Conservation (phyloP, 2,329 filamentous ascomycete species). For the Cercospora sp. region DNA sequence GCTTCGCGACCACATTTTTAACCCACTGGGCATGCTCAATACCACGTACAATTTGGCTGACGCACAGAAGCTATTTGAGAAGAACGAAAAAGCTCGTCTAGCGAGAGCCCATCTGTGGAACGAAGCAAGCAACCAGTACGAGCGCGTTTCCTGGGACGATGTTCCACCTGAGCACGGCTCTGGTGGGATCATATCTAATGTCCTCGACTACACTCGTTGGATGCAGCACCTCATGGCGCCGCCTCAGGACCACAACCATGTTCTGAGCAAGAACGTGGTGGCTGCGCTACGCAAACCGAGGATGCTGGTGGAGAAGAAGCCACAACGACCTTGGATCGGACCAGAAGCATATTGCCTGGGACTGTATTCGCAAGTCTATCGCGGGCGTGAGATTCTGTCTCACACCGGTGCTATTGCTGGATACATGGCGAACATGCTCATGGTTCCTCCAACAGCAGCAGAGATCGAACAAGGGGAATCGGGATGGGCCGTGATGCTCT, state of each 20-base stretch:
- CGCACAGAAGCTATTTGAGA: conserved; percentile 29
- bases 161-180: conserved; percentile 28
- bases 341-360: conserved; percentile 46
- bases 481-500: conserved; percentile 45
- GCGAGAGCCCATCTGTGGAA: conserved; percentile 31
- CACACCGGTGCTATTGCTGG: conserved; percentile 50
- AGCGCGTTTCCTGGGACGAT: conserved; percentile 15
- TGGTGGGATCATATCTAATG: conserved; percentile 45
- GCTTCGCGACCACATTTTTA: conserved; percentile 41
- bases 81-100: conserved; percentile 13
- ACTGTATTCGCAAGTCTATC: conserved; percentile 44
- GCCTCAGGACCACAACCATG: conserved; percentile 13
- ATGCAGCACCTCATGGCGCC: conserved; percentile 50
- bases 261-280: conserved; percentile 15
- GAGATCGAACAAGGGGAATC: conserved; percentile 23
- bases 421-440: conserved; percentile 48
- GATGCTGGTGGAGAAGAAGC: conserved; percentile 12
- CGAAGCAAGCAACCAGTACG: conserved; percentile 15
- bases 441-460: conserved; percentile 42
- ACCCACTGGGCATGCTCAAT: conserved; percentile 44
- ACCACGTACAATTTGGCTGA: conserved; percentile 42
- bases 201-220: conserved; percentile 56
- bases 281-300: conserved; percentile 17
- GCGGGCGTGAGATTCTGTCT: conserved; percentile 45
- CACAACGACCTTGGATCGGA: conserved; percentile 32